These are phyloP conservation scores for Fusarium nodosum DNA, from an alignment of 2,329 filamentous ascomycete species.

Conservation along the genomic window DNA sequence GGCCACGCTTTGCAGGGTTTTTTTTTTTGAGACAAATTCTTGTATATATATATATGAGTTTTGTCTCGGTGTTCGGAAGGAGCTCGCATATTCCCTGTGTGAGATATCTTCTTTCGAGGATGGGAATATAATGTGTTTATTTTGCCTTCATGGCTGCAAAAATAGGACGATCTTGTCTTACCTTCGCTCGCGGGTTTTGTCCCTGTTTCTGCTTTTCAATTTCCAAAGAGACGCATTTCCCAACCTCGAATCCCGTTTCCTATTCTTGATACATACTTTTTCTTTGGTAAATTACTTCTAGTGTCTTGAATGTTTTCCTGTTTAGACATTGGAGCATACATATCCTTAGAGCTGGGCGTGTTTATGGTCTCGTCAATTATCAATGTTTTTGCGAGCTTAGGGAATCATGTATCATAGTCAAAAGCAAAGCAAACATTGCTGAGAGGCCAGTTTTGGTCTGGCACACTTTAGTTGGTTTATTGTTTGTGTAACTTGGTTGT, in stretches of 20 bases:
- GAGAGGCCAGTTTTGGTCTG: conserved; percentile 59
- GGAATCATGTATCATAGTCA: conserved; percentile 48
- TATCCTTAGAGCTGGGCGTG: conserved; percentile 49
- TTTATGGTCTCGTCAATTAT: conserved; percentile 56
- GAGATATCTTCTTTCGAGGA: conserved; percentile 48
- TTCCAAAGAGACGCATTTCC: conserved; percentile 44
- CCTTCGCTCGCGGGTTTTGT: conserved; percentile 43
- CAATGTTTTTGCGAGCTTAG: conserved; percentile 48
- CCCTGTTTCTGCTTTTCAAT: conserved; percentile 35
- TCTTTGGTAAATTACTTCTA: conserved; percentile 7
- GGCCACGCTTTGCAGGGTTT: conserved; percentile 50
- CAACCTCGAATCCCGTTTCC: conserved; percentile 41
- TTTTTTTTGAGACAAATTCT: conserved; percentile 48
- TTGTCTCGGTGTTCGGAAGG: conserved; percentile 50
- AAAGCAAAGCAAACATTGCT: conserved; percentile 52
- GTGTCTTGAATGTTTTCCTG: conserved; percentile 15
- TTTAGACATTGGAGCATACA: conserved; percentile 7
- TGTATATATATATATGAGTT: conserved; percentile 46
- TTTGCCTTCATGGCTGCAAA: conserved; percentile 38
- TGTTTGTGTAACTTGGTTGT: not conserved
- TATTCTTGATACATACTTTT: conserved; percentile 38
- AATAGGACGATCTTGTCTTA: conserved; percentile 49
- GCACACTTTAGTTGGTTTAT: conserved; percentile 32
- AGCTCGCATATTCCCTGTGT: conserved; percentile 45
- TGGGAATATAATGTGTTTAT: conserved; percentile 54